Base-by-base conservation (phyloP, 768 basidiomycete species). In the Lepiota brunneoincarnata region DNA sequence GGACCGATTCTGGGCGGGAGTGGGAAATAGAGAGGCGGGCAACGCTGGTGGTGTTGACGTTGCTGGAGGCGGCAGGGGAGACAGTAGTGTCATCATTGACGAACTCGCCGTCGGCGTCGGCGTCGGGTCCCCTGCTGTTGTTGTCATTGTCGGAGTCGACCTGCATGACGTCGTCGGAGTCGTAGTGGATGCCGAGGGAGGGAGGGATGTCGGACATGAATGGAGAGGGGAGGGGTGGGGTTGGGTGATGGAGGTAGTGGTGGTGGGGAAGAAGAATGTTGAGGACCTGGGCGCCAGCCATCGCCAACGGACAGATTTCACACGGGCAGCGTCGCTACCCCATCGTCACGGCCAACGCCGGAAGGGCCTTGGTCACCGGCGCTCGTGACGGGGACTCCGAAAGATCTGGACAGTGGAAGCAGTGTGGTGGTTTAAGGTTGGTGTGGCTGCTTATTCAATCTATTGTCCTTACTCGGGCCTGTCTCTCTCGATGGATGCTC, bases 131-230 rank as follows among this genome's bases (percentile, higher is more conserved):
- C 49, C 69, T 69, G 50, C 67, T 69, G 63, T 69, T 66, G 69
- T 78, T 77, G 69, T 82, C 78, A 58, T 69, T 63, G 66, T 81
- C 81, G 55, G 81, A 82, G 77, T 89, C 86, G 70, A 88, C 69
- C 65, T 86, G 78, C 87, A 89, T 89, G 66, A 83, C 81, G 62
- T 83, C 72, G 66, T 78, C 77, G 71, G 76, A 78, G 73, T 83
- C 80, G 61, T 84, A 86, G 69, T 74, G 73, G 67, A 82, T 69
- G 71, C 75, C 75, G 67, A 82, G 80, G 60, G 74, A 72, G 62
- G 71, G 70, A 63, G 69, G 67, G 61, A 60, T 63, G 55, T 56
- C 57, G 57, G 59, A 60, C 55, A 56, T 61, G 58, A 59, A 61
- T 54, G 57, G 63, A 51, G 39, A 61, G 60, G 60, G 57, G 64